Evolutionary conservation across 2,329 filamentous ascomycete species (phyloP), one percentile per base, ranked within the genome.

Genomic region (Daldinia eschscholtzii): DNA sequence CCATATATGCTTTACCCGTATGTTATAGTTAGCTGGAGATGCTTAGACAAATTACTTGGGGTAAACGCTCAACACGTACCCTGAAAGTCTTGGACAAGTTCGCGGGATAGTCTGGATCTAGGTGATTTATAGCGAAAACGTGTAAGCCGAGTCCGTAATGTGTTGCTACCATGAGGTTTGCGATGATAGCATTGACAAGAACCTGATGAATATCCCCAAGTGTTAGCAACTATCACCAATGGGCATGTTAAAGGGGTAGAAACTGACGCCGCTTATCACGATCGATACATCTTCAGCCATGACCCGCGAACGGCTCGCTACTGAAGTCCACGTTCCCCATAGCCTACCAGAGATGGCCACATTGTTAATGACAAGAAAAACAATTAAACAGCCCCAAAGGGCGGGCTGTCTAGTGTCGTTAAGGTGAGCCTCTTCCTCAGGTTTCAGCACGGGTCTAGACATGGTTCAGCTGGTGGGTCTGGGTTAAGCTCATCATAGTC

Each of bases 121-220:
- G 68, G 4, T 15, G 46, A 46, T 73, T 74, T 64, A 75, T 67
- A 12, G 68, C 64, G 18, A 61, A 72, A 12, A 67, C 56, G 26
- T 75, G 73, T 46, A 75, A 70, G 30, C 73, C 73, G 41, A 74
- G 72, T 1, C 73, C 73, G 37, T 71, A 75, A 53, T 75, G 72
- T 4, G 71, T 75, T 56, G 73, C 70, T 64, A 73, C 71, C 68
- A 74, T 72, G n/a, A 75, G 23, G 26, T 75, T 75, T n/a, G 71
- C 70, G 57, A 75, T 74, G 57, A 75, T 75, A 18, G 60, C 71
- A 56, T 75, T 72, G 20, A 72, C 72, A 26, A 75, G 68, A 9
- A 74, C 57, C 73, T 75, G 13, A 15, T 15, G 15, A 30, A 4
- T 20, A 30, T 20, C 15, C 44, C 70, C 64, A 73, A 58, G 39